Evolutionary conservation across 495 filamentous ascomycete species (phyloP), one percentile per base, ranked within the genome.

Genomic region (Aspergillus cavernicola): DNA sequence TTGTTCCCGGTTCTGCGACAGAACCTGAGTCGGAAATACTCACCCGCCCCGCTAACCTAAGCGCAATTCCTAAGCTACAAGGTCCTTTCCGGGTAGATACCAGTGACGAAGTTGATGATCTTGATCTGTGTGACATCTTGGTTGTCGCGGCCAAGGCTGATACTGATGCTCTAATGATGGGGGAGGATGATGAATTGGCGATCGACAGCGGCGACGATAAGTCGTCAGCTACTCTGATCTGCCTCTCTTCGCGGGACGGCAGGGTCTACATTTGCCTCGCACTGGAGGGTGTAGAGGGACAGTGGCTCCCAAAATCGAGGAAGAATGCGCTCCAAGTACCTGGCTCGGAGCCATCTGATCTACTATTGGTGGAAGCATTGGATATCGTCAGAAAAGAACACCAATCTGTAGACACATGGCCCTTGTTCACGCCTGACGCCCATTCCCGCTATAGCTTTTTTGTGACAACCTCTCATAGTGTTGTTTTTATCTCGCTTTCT

Each of bases 221-320:
- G 18, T 59, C 90, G 10, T 90, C 89, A 2, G 76, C 85, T 11
- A 80, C 85, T 1, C 72, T 92, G 18, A 69, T 96, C 31, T 95
- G 89, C 64, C 66, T 95, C 1, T 73, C 89, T 4, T 89, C 87
- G 4, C 84, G 79, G 28, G 85, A 78, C 56, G 87, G 87, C 18
- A 80, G 86, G 57, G 72, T 95, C 15, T 83, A 89, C 50, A 68
- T 95, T 18, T 95, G 87, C 61, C 74, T 96, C 15, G 88, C 93
- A 60, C 62, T 90, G 2, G 84, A 90, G 28, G 88, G 87, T 0
- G 80, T 95, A 1, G 83, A 92, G 65, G 90, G 86, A 8, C 83
- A 90, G 61, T 96, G 91, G 91, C 79, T 95, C 9, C 89, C 89
- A 2, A 83, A 80, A 68, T 61, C 73, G 56, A 58, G 75, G 64